A percentile compares a stretch with the other conserved stretches of the same genome.
Evolutionary conservation across 2,329 filamentous ascomycete species (phyloP).

Genomic region (Colletotrichum lini): DNA sequence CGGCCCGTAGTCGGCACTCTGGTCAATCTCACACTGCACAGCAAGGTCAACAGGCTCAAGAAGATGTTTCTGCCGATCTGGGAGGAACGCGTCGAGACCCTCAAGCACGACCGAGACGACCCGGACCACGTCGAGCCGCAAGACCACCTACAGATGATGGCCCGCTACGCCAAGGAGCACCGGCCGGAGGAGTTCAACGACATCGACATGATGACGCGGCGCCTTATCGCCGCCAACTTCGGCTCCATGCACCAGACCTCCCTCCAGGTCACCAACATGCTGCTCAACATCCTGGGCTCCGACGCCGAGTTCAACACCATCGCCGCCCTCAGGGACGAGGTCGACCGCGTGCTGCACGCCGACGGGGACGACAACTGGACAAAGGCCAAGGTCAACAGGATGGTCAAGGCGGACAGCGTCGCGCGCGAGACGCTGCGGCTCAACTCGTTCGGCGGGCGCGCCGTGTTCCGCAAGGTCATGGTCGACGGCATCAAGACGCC

Average conservation of each 20-base stretch:
- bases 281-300: constrained; percentile 55
- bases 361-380: constrained; percentile 53
- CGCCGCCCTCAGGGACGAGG: constrained; percentile 55
- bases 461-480: constrained; percentile 49
- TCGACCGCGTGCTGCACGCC: constrained; percentile 48
- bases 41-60: constrained; percentile 47
- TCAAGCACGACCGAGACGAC: constrained; percentile 41
- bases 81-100: constrained; percentile 45
- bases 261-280: constrained; percentile 56
- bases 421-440: constrained; percentile 60
- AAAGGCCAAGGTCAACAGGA: constrained; percentile 53
- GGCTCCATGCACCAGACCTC: constrained; percentile 57
- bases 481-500: constrained; percentile 49
- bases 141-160: constrained; percentile 60
- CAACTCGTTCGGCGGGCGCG: constrained; percentile 49
- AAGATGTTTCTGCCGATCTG: constrained; percentile 47
- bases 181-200: constrained; percentile 54
- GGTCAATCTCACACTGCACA: constrained; percentile 44
- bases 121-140: constrained; percentile 47
- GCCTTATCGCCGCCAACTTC: constrained; percentile 53
- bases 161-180: constrained; percentile 55
- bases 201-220: constrained; percentile 49
- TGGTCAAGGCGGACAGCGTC: constrained; percentile 58
- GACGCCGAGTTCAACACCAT: constrained; percentile 56
- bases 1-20: constrained; percentile 51